Conservation (phyloP, 78 protist species). For the Bodo saltans region DNA sequence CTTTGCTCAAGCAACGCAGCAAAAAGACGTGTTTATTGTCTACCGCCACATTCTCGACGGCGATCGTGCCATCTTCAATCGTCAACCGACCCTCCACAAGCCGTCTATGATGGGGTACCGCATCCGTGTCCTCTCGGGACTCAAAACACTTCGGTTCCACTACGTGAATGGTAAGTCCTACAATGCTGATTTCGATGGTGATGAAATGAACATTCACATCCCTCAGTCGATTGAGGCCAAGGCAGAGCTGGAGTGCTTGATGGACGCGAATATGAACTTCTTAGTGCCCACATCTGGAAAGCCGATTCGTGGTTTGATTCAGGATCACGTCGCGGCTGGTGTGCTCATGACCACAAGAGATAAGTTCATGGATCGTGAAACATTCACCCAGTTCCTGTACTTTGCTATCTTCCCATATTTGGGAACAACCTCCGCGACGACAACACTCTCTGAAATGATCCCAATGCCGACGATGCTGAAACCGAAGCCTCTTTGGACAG, state of each 20-base stretch:
- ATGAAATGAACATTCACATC: slow-evolving; percentile 97
- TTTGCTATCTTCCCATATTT: background rate
- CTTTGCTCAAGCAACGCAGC: background rate
- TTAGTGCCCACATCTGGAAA: slow-evolving; percentile 74
- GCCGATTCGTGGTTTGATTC: slow-evolving; percentile 98
- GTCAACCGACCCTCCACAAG: slow-evolving; percentile 99
- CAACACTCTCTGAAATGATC: slow-evolving; percentile 42
- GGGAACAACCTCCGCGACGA: slow-evolving; percentile 14
- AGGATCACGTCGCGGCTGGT: slow-evolving; percentile 95
- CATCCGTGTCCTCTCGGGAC: slow-evolving; percentile 47
- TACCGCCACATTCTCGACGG: slow-evolving; percentile 86
- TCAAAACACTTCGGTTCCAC: slow-evolving; percentile 88
- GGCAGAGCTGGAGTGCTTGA: slow-evolving; percentile 78
- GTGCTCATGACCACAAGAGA: slow-evolving; percentile 78
- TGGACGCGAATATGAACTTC: slow-evolving; percentile 69
- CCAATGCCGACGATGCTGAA: slow-evolving; percentile 78
- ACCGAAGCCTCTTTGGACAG: slow-evolving; percentile 85
- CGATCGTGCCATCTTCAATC: slow-evolving; percentile 89
- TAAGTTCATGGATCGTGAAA: slow-evolving; percentile 62
- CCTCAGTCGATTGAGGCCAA: slow-evolving; percentile 80
- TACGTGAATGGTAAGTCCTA: slow-evolving; percentile 96
- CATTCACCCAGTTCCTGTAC: slow-evolving; percentile 62
- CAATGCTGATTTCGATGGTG: slow-evolving; percentile 99
- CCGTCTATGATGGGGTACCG: slow-evolving; percentile 92
- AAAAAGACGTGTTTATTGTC: slow-evolving; percentile 56